Percentiles rank a stretch among this genome's conserved stretches.
Evolutionary conservation across 441 rosid genomes (phyloP).

Genomic region (Kokia cookei): DNA sequence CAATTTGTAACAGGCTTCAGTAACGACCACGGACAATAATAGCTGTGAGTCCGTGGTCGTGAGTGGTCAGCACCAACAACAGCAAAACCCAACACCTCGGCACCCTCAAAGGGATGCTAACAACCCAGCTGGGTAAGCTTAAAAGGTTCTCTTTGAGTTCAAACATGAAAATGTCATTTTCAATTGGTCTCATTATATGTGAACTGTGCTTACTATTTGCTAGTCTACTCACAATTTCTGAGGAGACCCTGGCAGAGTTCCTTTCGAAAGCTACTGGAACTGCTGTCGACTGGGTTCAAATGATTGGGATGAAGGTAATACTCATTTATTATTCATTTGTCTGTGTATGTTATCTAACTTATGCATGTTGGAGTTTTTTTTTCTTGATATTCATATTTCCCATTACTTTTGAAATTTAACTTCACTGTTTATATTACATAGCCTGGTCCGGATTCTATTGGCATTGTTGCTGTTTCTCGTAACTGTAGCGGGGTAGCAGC

Average conservation of each 20-base stretch:
- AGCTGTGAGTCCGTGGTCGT: constrained; percentile 99
- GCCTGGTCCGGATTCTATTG: constrained; percentile 99
- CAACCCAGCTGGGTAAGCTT: constrained; percentile 89
- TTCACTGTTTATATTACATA: constrained; percentile 16
- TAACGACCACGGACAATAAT: constrained; percentile 87
- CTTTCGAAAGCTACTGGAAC: constrained; percentile 99
- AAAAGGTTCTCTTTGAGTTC: background rate
- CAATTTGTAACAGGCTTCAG: constrained; percentile 52
- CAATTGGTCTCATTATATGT: background rate
- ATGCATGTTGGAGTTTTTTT: background rate
- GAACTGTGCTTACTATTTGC: background rate
- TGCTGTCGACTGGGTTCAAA: constrained; percentile 99
- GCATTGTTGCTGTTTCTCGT: constrained; percentile 95
- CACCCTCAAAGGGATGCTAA: constrained; percentile 86
- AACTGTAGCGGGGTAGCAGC: constrained; percentile 96
- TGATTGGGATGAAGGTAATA: constrained; percentile 98
- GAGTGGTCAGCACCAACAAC: constrained; percentile 90
- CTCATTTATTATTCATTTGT: background rate
- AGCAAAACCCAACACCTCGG: constrained; percentile 88
- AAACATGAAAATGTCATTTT: background rate
- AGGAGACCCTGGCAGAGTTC: constrained; percentile 99
- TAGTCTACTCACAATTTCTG: constrained; percentile 88
- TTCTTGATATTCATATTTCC: background rate
- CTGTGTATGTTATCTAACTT: background rate
- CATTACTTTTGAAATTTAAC: background rate